Evolutionary conservation across 257 asterid genomes (phyloP).

Genomic region (Scutellaria minor): DNA sequence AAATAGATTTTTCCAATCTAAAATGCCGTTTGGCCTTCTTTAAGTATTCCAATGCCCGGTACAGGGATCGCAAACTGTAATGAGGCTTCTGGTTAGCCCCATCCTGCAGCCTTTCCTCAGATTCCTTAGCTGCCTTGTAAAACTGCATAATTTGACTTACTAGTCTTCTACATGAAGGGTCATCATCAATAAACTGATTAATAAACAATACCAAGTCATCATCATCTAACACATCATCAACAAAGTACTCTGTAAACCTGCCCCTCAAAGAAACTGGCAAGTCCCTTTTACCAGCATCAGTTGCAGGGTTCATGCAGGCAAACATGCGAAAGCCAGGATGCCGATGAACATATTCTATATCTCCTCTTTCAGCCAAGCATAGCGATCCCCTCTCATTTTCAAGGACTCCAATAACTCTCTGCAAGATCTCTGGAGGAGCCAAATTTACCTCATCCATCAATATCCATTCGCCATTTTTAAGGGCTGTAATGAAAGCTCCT

Average conservation of each 20-base stretch:
- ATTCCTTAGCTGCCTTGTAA: slow-evolving; percentile 78
- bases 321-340: slow-evolving; percentile 80
- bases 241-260: slow-evolving; percentile 90
- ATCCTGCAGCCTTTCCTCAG: slow-evolving; percentile 90
- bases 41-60: slow-evolving; percentile 81
- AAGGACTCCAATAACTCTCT: slow-evolving; percentile 87
- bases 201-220: slow-evolving; percentile 80
- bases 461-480: slow-evolving; percentile 93
- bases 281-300: slow-evolving; percentile 98
- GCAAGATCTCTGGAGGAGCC: slow-evolving; percentile 98
- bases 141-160: slow-evolving; percentile 60
- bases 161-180: slow-evolving; percentile 43
- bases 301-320: slow-evolving; percentile 99
- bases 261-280: slow-evolving; percentile 74
- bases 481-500: slow-evolving; percentile 88
- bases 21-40: slow-evolving; percentile 59
- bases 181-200: slow-evolving; percentile 60
- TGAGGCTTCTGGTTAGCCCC: slow-evolving; percentile 99
- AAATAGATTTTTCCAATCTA: slow-evolving; percentile 62
- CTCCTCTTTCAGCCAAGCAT: slow-evolving; percentile 95
- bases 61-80: slow-evolving; percentile 90
- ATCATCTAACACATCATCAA: slow-evolving; percentile 85
- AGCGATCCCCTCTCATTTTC: slow-evolving; percentile 88
- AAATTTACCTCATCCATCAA: slow-evolving; percentile 95
- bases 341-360: slow-evolving; percentile 66